phyloP scores from a whole-genome alignment of 176 grass and related monocot genomes.

The Secale cereale region DNA sequence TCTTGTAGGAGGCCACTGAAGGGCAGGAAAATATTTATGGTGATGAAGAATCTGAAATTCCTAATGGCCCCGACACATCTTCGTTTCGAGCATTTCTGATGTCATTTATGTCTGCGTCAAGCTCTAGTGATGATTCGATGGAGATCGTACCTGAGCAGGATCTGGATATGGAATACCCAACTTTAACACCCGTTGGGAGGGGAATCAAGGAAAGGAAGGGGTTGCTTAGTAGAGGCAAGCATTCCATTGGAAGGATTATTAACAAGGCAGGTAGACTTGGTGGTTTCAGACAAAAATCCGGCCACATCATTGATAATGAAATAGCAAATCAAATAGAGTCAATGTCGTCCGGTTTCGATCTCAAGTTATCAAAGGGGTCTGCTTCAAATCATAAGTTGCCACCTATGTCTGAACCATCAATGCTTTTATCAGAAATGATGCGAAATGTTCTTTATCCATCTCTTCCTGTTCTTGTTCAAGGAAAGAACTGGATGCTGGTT shows the following conservation, averaged over 20 bases:
- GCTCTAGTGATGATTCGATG: slow-evolving; percentile 13
- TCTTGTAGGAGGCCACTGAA: slow-evolving; percentile 56
- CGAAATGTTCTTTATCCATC: slow-evolving; percentile 62
- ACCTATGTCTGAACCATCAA: slow-evolving; percentile 81
- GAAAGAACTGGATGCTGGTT: slow-evolving; percentile 81
- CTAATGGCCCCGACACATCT: slow-evolving; percentile 85
- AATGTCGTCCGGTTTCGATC: background rate
- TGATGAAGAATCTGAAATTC: slow-evolving; percentile 46
- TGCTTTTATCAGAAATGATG: slow-evolving; percentile 78
- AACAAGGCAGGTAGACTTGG: slow-evolving; percentile 65
- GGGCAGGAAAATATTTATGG: slow-evolving; percentile 28
- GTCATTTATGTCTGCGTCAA: slow-evolving; percentile 64
- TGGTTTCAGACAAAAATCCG: slow-evolving; percentile 54
- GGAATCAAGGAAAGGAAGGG: slow-evolving; percentile 59
- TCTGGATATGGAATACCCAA: slow-evolving; percentile 40
- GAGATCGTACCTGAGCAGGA: slow-evolving; percentile 42
- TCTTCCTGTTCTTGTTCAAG: slow-evolving; percentile 86
- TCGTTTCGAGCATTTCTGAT: slow-evolving; percentile 87
- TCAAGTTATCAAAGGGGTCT: slow-evolving; percentile 37
- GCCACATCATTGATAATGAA: slow-evolving; percentile 32
- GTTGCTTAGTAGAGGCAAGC: slow-evolving; percentile 70
- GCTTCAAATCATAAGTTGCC: slow-evolving; percentile 36
- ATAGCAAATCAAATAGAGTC: slow-evolving; percentile 30
- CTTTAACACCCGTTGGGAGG: slow-evolving; percentile 58
- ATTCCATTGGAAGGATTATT: slow-evolving; percentile 76